Conservation (phyloP, 2,329 filamentous ascomycete species). For the Rhinocladiella similis region DNA sequence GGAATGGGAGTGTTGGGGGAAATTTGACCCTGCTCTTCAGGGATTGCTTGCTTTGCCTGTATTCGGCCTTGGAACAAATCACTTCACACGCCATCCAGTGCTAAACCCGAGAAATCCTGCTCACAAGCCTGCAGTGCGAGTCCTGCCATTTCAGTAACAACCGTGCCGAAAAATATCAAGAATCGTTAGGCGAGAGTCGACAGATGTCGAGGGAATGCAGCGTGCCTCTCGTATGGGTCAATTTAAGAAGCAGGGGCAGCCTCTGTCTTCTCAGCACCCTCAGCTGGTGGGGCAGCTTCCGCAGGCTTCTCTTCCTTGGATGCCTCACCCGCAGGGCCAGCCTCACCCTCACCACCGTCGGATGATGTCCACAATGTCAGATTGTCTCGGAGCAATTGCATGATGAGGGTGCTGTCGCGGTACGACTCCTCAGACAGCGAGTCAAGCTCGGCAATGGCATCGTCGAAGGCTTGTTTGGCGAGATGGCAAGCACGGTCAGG, state of each 20-base stretch:
- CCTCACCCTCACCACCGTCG: constrained; percentile 77
- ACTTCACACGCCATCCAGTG: constrained; percentile 21
- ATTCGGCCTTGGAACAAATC: constrained; percentile 19
- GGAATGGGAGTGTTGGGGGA: constrained; percentile 7
- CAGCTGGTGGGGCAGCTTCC: constrained; percentile 45
- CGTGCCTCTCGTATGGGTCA: constrained; percentile 9
- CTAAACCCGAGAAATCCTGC: constrained; percentile 17
- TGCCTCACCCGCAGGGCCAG: constrained; percentile 52
- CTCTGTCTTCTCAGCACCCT: constrained; percentile 31
- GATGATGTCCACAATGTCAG: constrained; percentile 97
- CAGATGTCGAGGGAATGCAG: constrained; percentile 16
- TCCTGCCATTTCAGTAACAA: constrained; percentile 19
- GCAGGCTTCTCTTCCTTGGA: constrained; percentile 63
- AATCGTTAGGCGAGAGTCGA: constrained; percentile 16
- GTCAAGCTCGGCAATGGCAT: constrained; percentile 98
- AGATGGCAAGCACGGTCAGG: constrained; percentile 97
- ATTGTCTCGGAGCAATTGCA: constrained; percentile 98
- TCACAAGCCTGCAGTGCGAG: constrained; percentile 16
- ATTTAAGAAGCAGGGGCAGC: constrained; percentile 28
- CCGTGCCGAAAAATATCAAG: constrained; percentile 14
- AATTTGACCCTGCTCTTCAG: constrained; percentile 10
- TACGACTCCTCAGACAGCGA: constrained; percentile 97
- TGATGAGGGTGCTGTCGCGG: constrained; percentile 98
- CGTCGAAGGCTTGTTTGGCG: constrained; percentile 98
- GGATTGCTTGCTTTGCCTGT: constrained; percentile 14